Conservation (phyloP, 768 basidiomycete species). For the Podaxis sp. region DNA sequence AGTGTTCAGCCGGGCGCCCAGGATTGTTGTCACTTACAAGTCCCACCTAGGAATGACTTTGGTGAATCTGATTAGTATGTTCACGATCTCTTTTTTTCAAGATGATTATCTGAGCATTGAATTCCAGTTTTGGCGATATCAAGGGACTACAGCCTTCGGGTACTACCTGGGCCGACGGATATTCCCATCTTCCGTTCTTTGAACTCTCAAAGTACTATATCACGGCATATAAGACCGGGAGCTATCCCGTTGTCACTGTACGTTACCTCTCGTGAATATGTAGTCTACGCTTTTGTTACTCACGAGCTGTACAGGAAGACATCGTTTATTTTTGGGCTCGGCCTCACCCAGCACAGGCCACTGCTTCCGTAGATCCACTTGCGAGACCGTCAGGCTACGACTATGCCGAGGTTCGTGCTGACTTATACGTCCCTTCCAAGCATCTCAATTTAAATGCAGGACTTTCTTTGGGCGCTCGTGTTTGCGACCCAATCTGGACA, state of each 20-base stretch:
- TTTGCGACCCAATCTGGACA: constrained; percentile 52
- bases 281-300: neutral
- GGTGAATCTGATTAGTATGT: constrained; percentile 73
- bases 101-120: neutral
- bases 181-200: constrained; percentile 55
- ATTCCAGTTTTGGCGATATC: constrained; percentile 54
- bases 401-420: constrained; percentile 43
- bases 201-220: constrained; percentile 67
- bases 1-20: constrained; percentile 6
- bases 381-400: constrained; percentile 50
- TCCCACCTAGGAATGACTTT: constrained; percentile 58
- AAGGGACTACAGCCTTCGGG: constrained; percentile 46
- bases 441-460: constrained; percentile 27
- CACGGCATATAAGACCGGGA: constrained; percentile 65
- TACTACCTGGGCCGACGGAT: constrained; percentile 42
- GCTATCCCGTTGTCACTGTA: constrained; percentile 56
- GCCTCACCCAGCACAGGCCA: constrained; percentile 56
- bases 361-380: constrained; percentile 41
- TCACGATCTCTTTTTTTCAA: neutral
- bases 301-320: constrained; percentile 35
- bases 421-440: neutral
- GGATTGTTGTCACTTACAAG: neutral
- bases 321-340: constrained; percentile 61
- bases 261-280: constrained; percentile 31
- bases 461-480: constrained; percentile 67